These are phyloP conservation scores for Crithidia thermophila DNA, from an alignment of 208 protist species.

Conservation along the genomic window DNA sequence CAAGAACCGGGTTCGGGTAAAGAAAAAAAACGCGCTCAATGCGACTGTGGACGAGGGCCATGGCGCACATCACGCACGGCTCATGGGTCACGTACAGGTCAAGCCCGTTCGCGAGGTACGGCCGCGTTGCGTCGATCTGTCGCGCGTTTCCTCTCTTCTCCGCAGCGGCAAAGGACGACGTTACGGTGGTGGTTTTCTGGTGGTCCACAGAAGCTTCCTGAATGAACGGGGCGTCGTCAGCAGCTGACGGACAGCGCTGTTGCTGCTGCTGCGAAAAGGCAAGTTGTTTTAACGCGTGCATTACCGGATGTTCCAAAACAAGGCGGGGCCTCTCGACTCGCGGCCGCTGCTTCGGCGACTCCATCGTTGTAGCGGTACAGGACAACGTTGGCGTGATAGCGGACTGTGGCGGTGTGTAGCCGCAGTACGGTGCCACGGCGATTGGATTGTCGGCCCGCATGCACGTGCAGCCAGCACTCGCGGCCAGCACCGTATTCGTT, in stretches of 20 bases:
- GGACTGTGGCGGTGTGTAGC: neutral
- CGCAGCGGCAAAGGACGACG: neutral
- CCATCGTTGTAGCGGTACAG: neutral
- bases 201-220: neutral
- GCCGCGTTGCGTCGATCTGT: slow-evolving; percentile 8
- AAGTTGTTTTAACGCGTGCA: slow-evolving; percentile 64
- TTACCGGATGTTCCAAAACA: slow-evolving; percentile 81
- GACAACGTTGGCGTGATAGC: neutral
- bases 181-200: neutral
- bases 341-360: neutral
- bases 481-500: slow-evolving; percentile 37
- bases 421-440: slow-evolving; percentile 49
- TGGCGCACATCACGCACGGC: slow-evolving; percentile 94
- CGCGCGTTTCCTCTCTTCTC: neutral
- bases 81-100: slow-evolving; percentile 91
- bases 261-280: slow-evolving; percentile 28
- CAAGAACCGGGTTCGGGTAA: slow-evolving; percentile 64
- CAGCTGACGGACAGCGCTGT: too few species aligned
- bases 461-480: slow-evolving; percentile 41
- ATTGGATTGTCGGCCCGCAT: slow-evolving; percentile 38
- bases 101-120: slow-evolving; percentile 90
- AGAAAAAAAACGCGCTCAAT: slow-evolving; percentile 84
- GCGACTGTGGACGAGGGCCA: slow-evolving; percentile 94
- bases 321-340: slow-evolving; percentile 7
- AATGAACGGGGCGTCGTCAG: neutral